These are phyloP conservation scores for Dendrobium officinale DNA, from an alignment of 106 monocot species.

Conservation along the genomic window DNA sequence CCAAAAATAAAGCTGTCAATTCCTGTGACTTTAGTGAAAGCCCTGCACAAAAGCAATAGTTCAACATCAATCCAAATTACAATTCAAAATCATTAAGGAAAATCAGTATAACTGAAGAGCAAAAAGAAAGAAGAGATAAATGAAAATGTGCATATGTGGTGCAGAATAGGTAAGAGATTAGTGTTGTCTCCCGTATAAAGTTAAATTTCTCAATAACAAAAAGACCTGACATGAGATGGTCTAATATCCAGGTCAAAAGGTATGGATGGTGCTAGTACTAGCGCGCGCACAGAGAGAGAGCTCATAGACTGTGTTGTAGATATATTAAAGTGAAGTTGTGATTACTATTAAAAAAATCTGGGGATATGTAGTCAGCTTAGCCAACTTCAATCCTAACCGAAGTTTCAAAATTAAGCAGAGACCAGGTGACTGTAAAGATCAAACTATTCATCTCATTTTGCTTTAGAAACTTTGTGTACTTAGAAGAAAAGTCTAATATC, in stretches of 20 bases:
- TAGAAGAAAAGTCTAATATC: background rate
- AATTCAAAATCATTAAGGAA: background rate
- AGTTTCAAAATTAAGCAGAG: background rate
- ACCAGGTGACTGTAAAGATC: background rate
- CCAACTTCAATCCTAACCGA: background rate
- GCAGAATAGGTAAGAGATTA: background rate
- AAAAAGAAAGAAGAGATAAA: background rate
- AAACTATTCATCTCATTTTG: background rate
- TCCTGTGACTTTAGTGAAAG: slow-evolving; percentile 86
- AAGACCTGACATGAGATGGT: background rate
- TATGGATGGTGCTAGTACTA: background rate
- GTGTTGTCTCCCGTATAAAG: background rate
- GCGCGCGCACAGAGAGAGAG: background rate
- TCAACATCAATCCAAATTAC: background rate
- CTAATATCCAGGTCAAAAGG: background rate
- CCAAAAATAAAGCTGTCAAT: slow-evolving; percentile 77
- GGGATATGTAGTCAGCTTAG: background rate
- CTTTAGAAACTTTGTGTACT: background rate
- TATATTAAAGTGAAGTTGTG: no score
- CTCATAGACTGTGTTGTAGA: no score
- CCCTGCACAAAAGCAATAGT: slow-evolving; percentile 36
- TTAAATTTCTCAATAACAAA: background rate
- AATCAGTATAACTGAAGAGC: background rate
- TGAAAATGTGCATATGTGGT: background rate
- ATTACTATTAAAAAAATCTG: background rate